phyloP scores from a whole-genome alignment of 805 yeast species.

The Kazachstania viticola region DNA sequence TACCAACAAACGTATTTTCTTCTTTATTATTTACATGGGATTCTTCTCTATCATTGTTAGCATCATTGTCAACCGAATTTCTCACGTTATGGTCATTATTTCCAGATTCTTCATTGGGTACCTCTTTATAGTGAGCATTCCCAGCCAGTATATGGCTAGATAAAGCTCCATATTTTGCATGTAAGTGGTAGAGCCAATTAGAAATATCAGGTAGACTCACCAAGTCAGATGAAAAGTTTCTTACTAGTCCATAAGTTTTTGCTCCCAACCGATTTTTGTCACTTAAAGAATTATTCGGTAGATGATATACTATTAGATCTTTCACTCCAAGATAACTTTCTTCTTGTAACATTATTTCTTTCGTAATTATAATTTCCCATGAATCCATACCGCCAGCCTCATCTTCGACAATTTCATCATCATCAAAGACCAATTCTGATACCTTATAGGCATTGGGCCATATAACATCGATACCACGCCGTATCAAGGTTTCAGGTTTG shows the following conservation, averaged over 20 bases:
- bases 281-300: constrained; percentile 16
- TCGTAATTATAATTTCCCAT: constrained; percentile 22
- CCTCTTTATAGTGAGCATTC: constrained; percentile 18
- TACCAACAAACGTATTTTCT: constrained; percentile 1
- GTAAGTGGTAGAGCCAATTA: constrained; percentile 25
- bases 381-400: constrained; percentile 1
- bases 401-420: not conserved
- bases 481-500: constrained; percentile 13
- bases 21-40: not conserved
- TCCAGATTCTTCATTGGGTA: constrained; percentile 4
- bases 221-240: constrained; percentile 16
- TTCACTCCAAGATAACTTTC: constrained; percentile 21
- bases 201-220: constrained; percentile 17
- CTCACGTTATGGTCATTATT: too few relatives aligned
- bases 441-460: constrained; percentile 17
- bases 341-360: constrained; percentile 17
- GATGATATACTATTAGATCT: constrained; percentile 23
- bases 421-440: constrained; percentile 13
- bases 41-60: constrained; percentile 1
- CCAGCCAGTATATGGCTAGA: constrained; percentile 22
- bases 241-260: constrained; percentile 20
- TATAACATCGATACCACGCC: constrained; percentile 14
- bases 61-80: constrained; percentile 1
- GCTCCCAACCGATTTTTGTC: constrained; percentile 4
- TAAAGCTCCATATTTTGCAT: constrained; percentile 15